These are phyloP conservation scores for Torulaspora franciscae DNA, from an alignment of 805 yeast species.

Conservation along the genomic window DNA sequence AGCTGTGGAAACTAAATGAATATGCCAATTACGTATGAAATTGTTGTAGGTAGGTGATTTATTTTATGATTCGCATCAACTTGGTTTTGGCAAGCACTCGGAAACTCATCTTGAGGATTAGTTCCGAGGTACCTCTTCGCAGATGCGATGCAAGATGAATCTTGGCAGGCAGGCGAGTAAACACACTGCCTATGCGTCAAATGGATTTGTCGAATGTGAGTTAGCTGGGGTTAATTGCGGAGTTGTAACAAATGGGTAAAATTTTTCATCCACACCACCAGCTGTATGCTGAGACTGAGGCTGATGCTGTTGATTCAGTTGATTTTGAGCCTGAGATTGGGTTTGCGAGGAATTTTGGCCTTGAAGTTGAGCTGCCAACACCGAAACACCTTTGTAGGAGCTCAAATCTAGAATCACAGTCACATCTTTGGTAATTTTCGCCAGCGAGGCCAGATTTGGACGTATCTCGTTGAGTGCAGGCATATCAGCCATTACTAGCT, in stretches of 20 bases:
- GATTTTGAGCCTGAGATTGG: conserved; percentile 14
- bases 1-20: conserved; percentile 21
- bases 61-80: not conserved
- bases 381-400: conserved; percentile 40
- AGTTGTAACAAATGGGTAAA: conserved; percentile 21
- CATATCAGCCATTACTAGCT: conserved; percentile 73
- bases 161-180: not conserved
- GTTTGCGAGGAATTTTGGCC: conserved; percentile 10
- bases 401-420: conserved; percentile 77
- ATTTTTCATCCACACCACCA: conserved; percentile 5
- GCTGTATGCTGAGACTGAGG: conserved; percentile 5
- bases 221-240: conserved; percentile 18
- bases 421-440: conserved; percentile 86
- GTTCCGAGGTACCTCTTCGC: no score
- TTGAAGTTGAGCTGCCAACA: conserved; percentile 11
- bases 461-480: conserved; percentile 76
- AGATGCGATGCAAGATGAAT: not conserved
- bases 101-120: not conserved
- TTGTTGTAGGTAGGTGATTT: conserved; percentile 4
- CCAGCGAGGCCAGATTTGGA: conserved; percentile 71
- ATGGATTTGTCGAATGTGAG: conserved; percentile 16
- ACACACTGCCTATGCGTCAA: conserved; percentile 10
- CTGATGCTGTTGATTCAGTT: not conserved
- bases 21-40: conserved; percentile 1
- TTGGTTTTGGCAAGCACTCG: not conserved